Percentiles rank a stretch among this genome's conserved stretches.
phyloP scores from a whole-genome alignment of 1,284 basidiomycete species.

The Apiotrichum gamsii region DNA sequence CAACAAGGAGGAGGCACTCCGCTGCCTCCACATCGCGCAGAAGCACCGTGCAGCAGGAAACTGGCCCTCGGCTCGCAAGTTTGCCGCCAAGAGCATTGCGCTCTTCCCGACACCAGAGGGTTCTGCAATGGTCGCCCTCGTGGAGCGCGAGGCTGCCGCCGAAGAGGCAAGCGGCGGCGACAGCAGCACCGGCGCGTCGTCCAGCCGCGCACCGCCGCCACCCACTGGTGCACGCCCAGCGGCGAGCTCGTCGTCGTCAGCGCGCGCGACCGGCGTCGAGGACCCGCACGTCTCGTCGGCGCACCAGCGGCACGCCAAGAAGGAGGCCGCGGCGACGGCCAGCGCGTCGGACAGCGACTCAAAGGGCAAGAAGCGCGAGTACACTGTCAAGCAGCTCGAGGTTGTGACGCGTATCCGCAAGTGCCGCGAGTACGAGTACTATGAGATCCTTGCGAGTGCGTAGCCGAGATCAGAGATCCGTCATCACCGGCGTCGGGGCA shows the following conservation, averaged over 20 bases:
- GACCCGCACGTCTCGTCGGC: slow-evolving; percentile 45
- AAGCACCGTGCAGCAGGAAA: slow-evolving; percentile 66
- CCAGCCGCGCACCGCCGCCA: slow-evolving; percentile 4
- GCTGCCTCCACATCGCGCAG: slow-evolving; percentile 70
- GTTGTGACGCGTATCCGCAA: slow-evolving; percentile 79
- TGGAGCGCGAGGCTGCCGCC: slow-evolving; percentile 40
- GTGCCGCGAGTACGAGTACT: slow-evolving; percentile 87
- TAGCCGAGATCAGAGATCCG: no score
- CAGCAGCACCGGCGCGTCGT: background rate
- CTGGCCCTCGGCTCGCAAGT: slow-evolving; percentile 71
- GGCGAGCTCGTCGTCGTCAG: background rate
- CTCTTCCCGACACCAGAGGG: slow-evolving; percentile 80
- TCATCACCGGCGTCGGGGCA: slow-evolving; percentile 2
- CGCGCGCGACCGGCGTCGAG: slow-evolving; percentile 43
- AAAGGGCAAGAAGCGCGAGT: slow-evolving; percentile 60
- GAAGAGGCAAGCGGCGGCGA: slow-evolving; percentile 14
- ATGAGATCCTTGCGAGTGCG: slow-evolving; percentile 70
- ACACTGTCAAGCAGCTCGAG: slow-evolving; percentile 74
- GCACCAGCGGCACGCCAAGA: slow-evolving; percentile 21
- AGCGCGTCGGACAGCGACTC: background rate
- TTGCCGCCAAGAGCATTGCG: slow-evolving; percentile 80
- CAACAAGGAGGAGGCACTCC: slow-evolving; percentile 80
- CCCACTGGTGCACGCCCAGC: background rate
- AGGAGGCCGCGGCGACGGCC: background rate
- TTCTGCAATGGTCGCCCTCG: slow-evolving; percentile 45